Conservation (phyloP, 495 filamentous ascomycete genomes). For the Trichoderma reesei region DNA sequence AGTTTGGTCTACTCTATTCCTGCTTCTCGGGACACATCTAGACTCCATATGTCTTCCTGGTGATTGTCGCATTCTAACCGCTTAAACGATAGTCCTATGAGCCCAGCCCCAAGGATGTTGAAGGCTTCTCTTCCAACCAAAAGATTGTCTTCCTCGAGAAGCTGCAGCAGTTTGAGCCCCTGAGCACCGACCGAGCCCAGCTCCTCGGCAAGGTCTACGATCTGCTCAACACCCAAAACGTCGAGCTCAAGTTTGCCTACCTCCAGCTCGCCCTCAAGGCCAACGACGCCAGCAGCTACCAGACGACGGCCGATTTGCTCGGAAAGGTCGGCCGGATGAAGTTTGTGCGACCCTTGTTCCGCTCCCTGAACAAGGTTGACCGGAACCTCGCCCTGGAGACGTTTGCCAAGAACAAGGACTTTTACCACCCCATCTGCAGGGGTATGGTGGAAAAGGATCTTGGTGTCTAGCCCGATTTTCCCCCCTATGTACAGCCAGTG, state of each 20-base stretch:
- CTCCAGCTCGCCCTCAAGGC: conserved; percentile 68
- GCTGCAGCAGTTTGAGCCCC: conserved; percentile 49
- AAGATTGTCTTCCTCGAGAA: conserved; percentile 79
- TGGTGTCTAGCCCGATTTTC: conserved; percentile 18
- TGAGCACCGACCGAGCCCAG: conserved; percentile 52
- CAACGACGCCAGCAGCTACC: conserved; percentile 53
- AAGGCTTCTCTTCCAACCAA: conserved; percentile 71
- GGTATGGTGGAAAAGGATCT: conserved; percentile 78
- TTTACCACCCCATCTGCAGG: conserved; percentile 93
- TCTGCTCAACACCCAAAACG: conserved; percentile 60
- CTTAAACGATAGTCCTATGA: conserved; percentile 35
- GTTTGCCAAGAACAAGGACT: conserved; percentile 76
- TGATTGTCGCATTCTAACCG: neutral
- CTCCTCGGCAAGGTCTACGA: conserved; percentile 64
- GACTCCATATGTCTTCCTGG: neutral
- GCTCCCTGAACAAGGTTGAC: conserved; percentile 62
- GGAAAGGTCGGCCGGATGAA: conserved; percentile 90
- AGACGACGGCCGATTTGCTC: conserved; percentile 61
- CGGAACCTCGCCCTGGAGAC: conserved; percentile 64
- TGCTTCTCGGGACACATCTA: neutral
- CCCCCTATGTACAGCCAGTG: neutral
- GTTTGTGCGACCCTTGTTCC: conserved; percentile 80
- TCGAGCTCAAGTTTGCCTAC: conserved; percentile 73
- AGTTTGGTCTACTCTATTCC: conserved; percentile 10
- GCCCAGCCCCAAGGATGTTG: conserved; percentile 57